Conservation (phyloP, 73 alveolate genomes). For the Paramecium primaurelia region DNA sequence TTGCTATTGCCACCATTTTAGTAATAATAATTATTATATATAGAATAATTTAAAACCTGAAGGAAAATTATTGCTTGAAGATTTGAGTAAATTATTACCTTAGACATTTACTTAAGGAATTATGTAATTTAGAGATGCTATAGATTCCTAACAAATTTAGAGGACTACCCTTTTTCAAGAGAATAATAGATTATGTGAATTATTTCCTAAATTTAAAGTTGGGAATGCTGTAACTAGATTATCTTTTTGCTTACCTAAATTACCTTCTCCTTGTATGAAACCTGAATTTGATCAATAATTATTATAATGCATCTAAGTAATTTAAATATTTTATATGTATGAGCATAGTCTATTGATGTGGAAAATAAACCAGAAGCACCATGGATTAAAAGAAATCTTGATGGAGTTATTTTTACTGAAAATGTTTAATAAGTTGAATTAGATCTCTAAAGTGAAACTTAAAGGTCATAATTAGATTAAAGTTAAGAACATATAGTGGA, state of each 20-base stretch:
- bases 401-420: constrained; percentile 57
- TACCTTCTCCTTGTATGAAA: constrained; percentile 29
- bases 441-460: background rate
- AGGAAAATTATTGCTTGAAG: background rate
- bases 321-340: background rate
- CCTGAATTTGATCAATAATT: background rate
- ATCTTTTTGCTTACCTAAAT: constrained; percentile 34
- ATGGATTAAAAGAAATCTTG: constrained; percentile 52
- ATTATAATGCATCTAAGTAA: background rate
- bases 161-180: background rate
- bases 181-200: background rate
- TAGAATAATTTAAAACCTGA: background rate
- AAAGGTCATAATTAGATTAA: background rate
- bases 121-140: background rate
- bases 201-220: background rate
- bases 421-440: background rate
- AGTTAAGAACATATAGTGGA: background rate
- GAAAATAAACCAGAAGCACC: constrained; percentile 68
- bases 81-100: background rate
- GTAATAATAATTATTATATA: background rate
- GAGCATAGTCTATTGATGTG: constrained; percentile 8
- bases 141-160: background rate
- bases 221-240: background rate
- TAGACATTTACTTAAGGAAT: background rate
- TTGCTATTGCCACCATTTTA: background rate